Evolutionary conservation across 1,139 yeast species (phyloP).

Genomic region (Pichia inconspicua): DNA sequence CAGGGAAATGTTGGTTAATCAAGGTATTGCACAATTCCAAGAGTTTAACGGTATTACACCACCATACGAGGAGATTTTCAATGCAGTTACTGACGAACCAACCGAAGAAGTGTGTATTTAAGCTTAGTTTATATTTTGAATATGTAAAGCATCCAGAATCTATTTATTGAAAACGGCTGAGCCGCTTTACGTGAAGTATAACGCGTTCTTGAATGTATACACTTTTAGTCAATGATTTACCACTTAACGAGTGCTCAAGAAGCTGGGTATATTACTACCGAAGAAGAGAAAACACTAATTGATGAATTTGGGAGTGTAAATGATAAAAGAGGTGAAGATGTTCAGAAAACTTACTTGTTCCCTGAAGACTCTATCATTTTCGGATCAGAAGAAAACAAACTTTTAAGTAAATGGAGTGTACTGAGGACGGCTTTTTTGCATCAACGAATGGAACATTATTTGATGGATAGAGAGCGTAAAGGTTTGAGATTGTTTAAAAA

Average conservation of each 20-base stretch:
- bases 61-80: conserved; percentile 51
- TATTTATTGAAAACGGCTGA: not conserved
- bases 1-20: conserved; percentile 83
- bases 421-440: not conserved
- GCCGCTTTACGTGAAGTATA: not conserved
- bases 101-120: not conserved
- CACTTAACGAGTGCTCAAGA: not conserved
- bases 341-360: not conserved
- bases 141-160: not conserved
- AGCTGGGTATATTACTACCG: not conserved
- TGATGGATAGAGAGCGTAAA: not conserved
- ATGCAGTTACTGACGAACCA: conserved; percentile 40
- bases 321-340: not conserved
- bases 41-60: conserved; percentile 68
- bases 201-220: too few relatives aligned
- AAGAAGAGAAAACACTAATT: not conserved
- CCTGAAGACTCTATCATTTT: conserved; percentile 4
- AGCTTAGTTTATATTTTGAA: not conserved
- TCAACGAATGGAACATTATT: conserved; percentile 1
- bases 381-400: conserved; percentile 1
- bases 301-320: not conserved
- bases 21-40: conserved; percentile 81
- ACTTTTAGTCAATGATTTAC: not conserved
- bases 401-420: conserved; percentile 1
- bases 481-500: not conserved